Evolutionary conservation across 805 yeast species (phyloP), one percentile per base, ranked within the genome.

Genomic region (Isabelozyma rhagii): DNA sequence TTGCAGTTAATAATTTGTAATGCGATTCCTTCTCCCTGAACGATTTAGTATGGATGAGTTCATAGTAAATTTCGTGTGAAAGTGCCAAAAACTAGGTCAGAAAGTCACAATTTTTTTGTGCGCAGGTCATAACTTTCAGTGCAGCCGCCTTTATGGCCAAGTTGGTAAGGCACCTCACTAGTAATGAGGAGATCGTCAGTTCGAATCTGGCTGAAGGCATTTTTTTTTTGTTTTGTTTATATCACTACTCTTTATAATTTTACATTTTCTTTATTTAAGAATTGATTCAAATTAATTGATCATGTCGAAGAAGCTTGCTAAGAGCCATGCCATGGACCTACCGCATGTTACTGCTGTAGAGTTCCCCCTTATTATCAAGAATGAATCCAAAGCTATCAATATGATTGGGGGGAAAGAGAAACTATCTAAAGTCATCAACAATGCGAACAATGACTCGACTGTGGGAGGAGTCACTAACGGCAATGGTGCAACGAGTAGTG

Each of bases 331-430:
- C 9, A 66, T 89, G 60, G 94, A 88, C 56, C 75, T 88, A 1
- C 94, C 96, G 8, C 83, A 84, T 56, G 82, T 83, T 21, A 76
- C 87, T 4, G 80, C 92, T 2, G 79, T 92, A 14, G 97, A 92
- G 60, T 76, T 87, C 51, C 97, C 97, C 0, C 67, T 90, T 29
- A 74, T 77, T 14, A 92, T 92, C 7, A 74, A 76, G 39, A 77
- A 91, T 61, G 68, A 80, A 0, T 78, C 75, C 15, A 77, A 74
- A 45, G 96, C 96, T 0, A 65, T 91, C 9, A 64, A 67, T 5
- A 80, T 86, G 82, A 79, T 87, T 47, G 94, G 94, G 7, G 94
- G 93, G 0, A 66, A 64, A 27, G 66, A 68, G 8, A 66, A 67
- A 47, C 68, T 82, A 15, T 55, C 71, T 8, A 60, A 64, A 46